Evolutionary conservation across 2,329 filamentous ascomycete species (phyloP).

Genomic region (Achaetomium macrosporum): DNA sequence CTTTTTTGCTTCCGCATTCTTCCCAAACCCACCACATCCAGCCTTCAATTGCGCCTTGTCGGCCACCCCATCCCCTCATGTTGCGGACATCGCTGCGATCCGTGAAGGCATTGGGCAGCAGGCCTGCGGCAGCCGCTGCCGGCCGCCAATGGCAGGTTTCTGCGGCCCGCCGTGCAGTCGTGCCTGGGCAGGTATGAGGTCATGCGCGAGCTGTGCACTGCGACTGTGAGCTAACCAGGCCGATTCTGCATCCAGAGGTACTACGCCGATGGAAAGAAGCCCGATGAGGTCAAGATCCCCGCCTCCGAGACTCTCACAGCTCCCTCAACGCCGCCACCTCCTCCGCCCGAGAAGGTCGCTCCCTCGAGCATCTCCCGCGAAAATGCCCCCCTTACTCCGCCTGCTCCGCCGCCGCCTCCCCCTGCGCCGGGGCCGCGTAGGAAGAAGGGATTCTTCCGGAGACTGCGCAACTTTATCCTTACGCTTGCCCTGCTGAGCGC

Average conservation of each 20-base stretch:
- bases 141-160: constrained; percentile 54
- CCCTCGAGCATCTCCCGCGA: constrained; percentile 35
- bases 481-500: constrained; percentile 71
- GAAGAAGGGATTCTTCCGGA: constrained; percentile 62
- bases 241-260: constrained; percentile 42
- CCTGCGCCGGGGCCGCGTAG: constrained; percentile 37
- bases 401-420: constrained; percentile 35
- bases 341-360: constrained; percentile 30
- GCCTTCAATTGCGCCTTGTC: constrained; percentile 29
- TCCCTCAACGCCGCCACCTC: constrained; percentile 38
- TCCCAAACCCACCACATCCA: constrained; percentile 26
- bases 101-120: constrained; percentile 53
- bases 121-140: constrained; percentile 46
- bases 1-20: constrained; percentile 28
- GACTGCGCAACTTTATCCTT: constrained; percentile 71
- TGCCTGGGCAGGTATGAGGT: constrained; percentile 37
- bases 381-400: constrained; percentile 37
- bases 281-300: constrained; percentile 47
- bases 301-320: constrained; percentile 47
- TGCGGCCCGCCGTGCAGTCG: constrained; percentile 33
- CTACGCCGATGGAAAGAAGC: constrained; percentile 51
- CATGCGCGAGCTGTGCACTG: constrained; percentile 22
- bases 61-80: constrained; percentile 53
- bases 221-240: constrained; percentile 12
- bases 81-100: constrained; percentile 64